Evolutionary conservation across 2,329 filamentous ascomycete species (phyloP).

Genomic region (Escovopsis weberi): DNA sequence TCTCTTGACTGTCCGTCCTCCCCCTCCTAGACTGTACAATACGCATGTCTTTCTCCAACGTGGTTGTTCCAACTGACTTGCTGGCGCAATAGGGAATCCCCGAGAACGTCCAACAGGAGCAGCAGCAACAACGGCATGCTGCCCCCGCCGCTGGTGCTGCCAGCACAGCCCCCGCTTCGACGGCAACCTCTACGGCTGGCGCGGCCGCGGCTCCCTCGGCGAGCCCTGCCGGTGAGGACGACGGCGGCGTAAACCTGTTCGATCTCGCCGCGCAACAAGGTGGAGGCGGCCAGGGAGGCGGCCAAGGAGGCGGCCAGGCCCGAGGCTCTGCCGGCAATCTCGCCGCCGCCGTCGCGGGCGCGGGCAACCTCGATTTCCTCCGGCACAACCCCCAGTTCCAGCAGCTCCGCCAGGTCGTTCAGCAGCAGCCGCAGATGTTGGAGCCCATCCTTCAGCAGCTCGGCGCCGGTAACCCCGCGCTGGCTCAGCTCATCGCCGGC

Average conservation of each 20-base stretch:
- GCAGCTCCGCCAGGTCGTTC: slow-evolving; percentile 89
- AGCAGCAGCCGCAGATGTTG: slow-evolving; percentile 96
- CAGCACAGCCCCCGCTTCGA: too few species aligned
- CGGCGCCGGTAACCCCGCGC: slow-evolving; percentile 82
- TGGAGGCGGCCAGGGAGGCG: slow-evolving; percentile 24
- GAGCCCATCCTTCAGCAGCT: slow-evolving; percentile 96
- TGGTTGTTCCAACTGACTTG: slow-evolving; percentile 3
- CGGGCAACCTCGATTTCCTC: slow-evolving; percentile 72
- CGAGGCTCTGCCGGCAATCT: slow-evolving; percentile 32
- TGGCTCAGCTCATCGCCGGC: slow-evolving; percentile 80
- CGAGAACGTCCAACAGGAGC: slow-evolving; percentile 62
- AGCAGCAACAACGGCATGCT: slow-evolving; percentile 32
- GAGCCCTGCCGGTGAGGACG: slow-evolving; percentile 38
- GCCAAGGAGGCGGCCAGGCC: slow-evolving; percentile 27
- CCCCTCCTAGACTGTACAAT: not conserved
- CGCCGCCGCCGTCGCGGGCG: slow-evolving; percentile 34
- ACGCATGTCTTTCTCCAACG: too few species aligned
- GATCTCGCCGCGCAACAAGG: slow-evolving; percentile 73
- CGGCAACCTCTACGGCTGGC: slow-evolving; percentile 16
- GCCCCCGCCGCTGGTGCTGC: slow-evolving; percentile 21
- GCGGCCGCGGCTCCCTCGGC: slow-evolving; percentile 22
- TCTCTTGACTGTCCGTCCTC: slow-evolving; percentile 54
- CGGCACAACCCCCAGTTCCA: slow-evolving; percentile 96
- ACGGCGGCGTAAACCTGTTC: slow-evolving; percentile 72
- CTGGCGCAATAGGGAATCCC: slow-evolving; percentile 60